Evolutionary conservation across 106 monocot genomes (phyloP).

Genomic region (Amphibolis antarctica): DNA sequence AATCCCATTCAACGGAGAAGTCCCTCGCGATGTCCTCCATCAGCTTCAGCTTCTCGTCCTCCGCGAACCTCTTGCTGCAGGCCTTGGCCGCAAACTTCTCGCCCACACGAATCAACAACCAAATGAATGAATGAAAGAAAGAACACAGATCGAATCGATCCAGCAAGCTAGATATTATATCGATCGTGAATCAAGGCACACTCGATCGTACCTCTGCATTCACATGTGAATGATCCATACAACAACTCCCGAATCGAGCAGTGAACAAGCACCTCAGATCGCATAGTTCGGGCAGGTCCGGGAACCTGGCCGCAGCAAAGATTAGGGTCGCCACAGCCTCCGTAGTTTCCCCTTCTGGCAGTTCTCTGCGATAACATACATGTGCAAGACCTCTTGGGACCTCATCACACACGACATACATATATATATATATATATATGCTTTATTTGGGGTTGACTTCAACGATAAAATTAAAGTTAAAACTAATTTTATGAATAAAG

Average conservation of each 20-base stretch:
- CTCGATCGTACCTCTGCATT: constrained; percentile 42
- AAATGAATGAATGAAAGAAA: too few relatives aligned
- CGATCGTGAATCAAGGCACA: not conserved
- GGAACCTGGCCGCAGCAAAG: constrained; percentile 74
- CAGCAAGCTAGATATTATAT: not conserved
- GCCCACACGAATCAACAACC: too few relatives aligned
- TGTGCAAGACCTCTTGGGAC: too few relatives aligned
- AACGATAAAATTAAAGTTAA: too few relatives aligned
- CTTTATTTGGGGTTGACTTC: too few relatives aligned
- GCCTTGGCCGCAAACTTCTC: constrained; percentile 50
- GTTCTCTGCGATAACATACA: constrained; percentile 36
- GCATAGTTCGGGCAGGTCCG: constrained; percentile 68
- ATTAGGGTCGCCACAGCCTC: constrained; percentile 70
- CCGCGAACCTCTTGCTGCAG: constrained; percentile 41
- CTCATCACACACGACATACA: too few relatives aligned
- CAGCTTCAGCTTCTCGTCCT: constrained; percentile 45
- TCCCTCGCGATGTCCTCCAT: constrained; percentile 69
- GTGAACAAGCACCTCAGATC: constrained; percentile 48
- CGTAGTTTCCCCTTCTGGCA: constrained; percentile 47
- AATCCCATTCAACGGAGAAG: constrained; percentile 52
- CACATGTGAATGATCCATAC: constrained; percentile 31
- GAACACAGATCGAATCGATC: not conserved
- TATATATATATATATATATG: too few relatives aligned
- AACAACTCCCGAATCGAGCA: constrained; percentile 30
- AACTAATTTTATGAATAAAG: too few relatives aligned